Base-by-base conservation (phyloP, 257 asterid species). In the Solanum pennellii region DNA sequence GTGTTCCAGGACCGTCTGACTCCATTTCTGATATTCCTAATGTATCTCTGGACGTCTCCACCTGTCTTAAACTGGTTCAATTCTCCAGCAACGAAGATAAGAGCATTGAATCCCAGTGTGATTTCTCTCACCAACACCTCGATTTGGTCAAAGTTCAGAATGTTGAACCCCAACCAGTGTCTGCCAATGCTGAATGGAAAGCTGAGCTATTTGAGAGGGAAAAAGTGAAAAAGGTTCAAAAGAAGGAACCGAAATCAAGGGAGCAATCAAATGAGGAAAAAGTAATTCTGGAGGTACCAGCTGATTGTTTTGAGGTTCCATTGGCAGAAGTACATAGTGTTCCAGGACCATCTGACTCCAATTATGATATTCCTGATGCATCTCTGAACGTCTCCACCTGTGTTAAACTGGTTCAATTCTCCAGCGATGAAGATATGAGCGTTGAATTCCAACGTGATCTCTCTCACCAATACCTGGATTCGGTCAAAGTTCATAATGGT, bases 151-250 rank as follows among this genome's bases (percentile, higher is more conserved):
- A 83, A 85, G 68, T 88, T 88, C 96, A 88, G 73, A 87, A 88
- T 85, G 82, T 20, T 73, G 96, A 92, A 87, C 85, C 87, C 45
- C 89, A 80, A 59, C 75, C 89, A 90, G 90, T 86, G 88, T 84
- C 86, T 71, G 44, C 89, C 86, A 83, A 88, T 79, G 79, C 72
- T 23, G 41, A 89, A 85, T 91, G 94, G 96, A 95, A 94, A 89
- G 92, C 86, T 86, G 69, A 4, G 29, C 15, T 23, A 60, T 86
- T 93, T 90, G 95, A 95, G 91, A 95, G 92, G 94, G 94, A 92
- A 90, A 96, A 86, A 82, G 96, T 89, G 92, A 96, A 93, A 91
- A 93, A 90, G 93, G 94, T 92, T 89, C 95, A 95, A 72, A 97
- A 94, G 80, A 95, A 93, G 93, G 98, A 93, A 88, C 99, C 92